Percentiles rank a stretch among this genome's conserved stretches.
phyloP scores from a whole-genome alignment of 2,329 filamentous ascomycete genomes.

The Calonectria hawksworthii region DNA sequence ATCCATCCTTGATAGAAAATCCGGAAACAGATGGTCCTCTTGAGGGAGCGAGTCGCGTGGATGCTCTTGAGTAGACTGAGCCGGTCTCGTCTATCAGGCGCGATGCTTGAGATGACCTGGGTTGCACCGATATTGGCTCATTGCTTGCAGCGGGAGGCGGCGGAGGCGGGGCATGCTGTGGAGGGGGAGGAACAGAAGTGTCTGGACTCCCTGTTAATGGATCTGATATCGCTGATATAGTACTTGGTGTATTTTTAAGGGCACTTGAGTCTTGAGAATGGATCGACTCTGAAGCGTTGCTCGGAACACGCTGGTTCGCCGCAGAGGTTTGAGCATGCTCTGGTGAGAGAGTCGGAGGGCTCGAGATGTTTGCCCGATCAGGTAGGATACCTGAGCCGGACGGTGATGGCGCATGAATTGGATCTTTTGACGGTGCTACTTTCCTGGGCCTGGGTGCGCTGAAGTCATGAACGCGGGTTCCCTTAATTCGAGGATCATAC shows the following conservation, averaged over 20 bases:
- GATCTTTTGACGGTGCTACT: constrained; percentile 33
- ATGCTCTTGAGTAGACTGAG: constrained; percentile 35
- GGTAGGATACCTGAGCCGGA: constrained; percentile 33
- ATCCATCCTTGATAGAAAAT: constrained; percentile 57
- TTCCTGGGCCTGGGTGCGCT: constrained; percentile 69
- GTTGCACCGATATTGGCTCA: constrained; percentile 41
- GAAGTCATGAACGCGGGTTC: constrained; percentile 75
- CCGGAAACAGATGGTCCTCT: constrained; percentile 63
- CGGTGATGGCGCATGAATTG: constrained; percentile 27
- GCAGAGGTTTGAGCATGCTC: constrained; percentile 26
- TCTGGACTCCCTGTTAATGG: constrained; percentile 32
- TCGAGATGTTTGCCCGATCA: constrained; percentile 34
- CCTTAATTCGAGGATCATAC: constrained; percentile 75
- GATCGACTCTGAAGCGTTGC: constrained; percentile 51
- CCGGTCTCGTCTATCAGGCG: constrained; percentile 36
- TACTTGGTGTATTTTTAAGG: constrained; percentile 45
- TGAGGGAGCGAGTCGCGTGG: constrained; percentile 57
- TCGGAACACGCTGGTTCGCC: constrained; percentile 44
- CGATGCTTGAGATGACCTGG: constrained; percentile 41
- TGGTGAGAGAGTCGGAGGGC: constrained; percentile 9
- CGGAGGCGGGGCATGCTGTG: constrained; percentile 53
- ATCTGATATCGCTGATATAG: constrained; percentile 43
- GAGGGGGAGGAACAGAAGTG: constrained; percentile 12
- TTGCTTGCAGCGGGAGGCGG: constrained; percentile 42
- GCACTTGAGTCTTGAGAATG: constrained; percentile 45